phyloP scores from a whole-genome alignment of 805 yeast genomes.

The Saturnispora silvae region DNA sequence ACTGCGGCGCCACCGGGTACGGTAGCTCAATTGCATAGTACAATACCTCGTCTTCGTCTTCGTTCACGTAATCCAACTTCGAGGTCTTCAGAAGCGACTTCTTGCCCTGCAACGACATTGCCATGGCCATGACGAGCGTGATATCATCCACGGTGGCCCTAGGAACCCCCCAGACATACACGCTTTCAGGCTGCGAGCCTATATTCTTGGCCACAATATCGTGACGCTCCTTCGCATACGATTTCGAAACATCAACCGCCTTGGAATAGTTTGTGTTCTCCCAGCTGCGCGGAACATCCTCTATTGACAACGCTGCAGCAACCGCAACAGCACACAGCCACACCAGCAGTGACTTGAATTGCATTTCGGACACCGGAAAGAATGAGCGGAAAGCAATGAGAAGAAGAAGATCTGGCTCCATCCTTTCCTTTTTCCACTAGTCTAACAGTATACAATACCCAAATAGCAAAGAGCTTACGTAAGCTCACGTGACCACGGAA shows the following conservation, averaged over 20 bases:
- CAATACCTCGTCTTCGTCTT: constrained; percentile 20
- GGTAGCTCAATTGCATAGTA: constrained; percentile 47
- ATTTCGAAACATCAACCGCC: constrained; percentile 50
- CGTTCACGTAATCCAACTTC: constrained; percentile 2
- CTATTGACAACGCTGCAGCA: background rate
- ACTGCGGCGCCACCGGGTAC: constrained; percentile 56
- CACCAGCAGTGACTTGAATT: background rate
- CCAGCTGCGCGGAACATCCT: constrained; percentile 26
- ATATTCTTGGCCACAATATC: constrained; percentile 50
- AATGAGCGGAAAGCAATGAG: too few relatives aligned
- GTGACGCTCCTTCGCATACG: constrained; percentile 55
- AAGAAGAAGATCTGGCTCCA: too few relatives aligned
- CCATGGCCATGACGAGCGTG: constrained; percentile 19
- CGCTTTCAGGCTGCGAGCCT: constrained; percentile 39
- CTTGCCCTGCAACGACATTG: constrained; percentile 13
- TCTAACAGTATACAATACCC: too few relatives aligned
- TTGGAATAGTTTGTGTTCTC: constrained; percentile 49
- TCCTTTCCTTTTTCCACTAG: too few relatives aligned
- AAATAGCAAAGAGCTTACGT: too few relatives aligned
- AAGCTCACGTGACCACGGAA: too few relatives aligned
- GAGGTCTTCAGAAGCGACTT: constrained; percentile 16
- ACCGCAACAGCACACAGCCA: background rate
- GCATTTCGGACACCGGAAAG: too few relatives aligned
- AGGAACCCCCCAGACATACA: constrained; percentile 54
- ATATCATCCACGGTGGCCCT: constrained; percentile 24